Conservation (phyloP, 208 protist species). For the Naegleria fowleri region DNA sequence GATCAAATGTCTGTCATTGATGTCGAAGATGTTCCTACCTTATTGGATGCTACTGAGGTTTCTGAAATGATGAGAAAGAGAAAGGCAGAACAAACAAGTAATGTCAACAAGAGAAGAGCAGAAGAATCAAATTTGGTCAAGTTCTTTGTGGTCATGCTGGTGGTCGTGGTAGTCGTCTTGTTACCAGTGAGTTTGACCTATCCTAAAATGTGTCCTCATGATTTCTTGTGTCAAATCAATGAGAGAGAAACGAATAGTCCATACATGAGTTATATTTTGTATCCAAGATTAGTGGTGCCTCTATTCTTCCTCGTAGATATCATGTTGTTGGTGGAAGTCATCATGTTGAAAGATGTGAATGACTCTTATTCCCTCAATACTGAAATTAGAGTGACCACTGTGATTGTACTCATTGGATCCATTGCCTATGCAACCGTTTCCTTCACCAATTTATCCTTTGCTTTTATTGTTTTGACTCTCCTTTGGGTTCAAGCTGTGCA, state of each 20-base stretch:
- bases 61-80: background rate
- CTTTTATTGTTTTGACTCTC: background rate
- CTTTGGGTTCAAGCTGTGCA: background rate
- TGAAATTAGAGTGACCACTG: background rate
- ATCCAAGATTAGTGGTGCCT: background rate
- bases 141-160: background rate
- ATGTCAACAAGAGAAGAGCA: background rate
- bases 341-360: background rate
- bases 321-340: background rate
- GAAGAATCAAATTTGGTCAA: background rate
- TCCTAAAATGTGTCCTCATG: background rate
- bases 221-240: background rate
- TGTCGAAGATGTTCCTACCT: background rate
- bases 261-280: background rate
- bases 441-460: background rate
- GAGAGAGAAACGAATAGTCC: background rate
- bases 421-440: background rate
- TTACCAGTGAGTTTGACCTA: background rate
- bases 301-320: background rate
- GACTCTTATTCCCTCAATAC: background rate
- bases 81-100: background rate
- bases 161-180: background rate
- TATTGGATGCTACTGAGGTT: background rate
- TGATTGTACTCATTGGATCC: background rate
- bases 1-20: background rate